Conservation (phyloP, 1,139 yeast species). For the Kodamaea plutei region DNA sequence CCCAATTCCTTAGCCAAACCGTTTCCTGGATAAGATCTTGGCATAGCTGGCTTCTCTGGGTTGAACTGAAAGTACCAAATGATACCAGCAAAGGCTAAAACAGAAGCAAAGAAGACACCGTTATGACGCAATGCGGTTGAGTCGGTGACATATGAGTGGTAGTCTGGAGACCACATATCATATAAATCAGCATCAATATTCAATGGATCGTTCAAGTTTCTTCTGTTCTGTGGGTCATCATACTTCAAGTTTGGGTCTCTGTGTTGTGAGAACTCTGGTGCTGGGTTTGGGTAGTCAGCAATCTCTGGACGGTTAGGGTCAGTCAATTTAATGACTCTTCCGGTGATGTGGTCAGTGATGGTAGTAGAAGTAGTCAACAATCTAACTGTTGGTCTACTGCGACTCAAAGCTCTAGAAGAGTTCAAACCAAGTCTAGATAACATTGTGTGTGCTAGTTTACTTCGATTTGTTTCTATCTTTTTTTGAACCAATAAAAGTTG, state of each 20-base stretch:
- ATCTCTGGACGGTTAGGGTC: slow-evolving; percentile 44
- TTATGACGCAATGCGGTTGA: slow-evolving; percentile 54
- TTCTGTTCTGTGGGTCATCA: slow-evolving; percentile 79
- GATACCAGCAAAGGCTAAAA: slow-evolving; percentile 52
- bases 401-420: slow-evolving; percentile 13
- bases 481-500: slow-evolving; percentile 21
- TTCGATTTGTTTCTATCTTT: no score
- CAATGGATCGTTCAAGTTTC: slow-evolving; percentile 71
- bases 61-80: slow-evolving; percentile 56
- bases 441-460: slow-evolving; percentile 15
- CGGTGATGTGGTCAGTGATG: slow-evolving; percentile 41
- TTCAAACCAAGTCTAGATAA: slow-evolving; percentile 28
- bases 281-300: slow-evolving; percentile 42
- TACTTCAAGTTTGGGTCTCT: slow-evolving; percentile 70
- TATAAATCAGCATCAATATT: slow-evolving; percentile 68
- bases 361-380: slow-evolving; percentile 34
- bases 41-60: slow-evolving; percentile 76
- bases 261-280: slow-evolving; percentile 51
- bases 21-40: slow-evolving; percentile 69
- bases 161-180: slow-evolving; percentile 88
- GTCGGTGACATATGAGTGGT: slow-evolving; percentile 58
- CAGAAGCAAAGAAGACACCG: slow-evolving; percentile 50
- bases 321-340: slow-evolving; percentile 38
- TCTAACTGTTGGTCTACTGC: slow-evolving; percentile 17
- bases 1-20: slow-evolving; percentile 76